Base-by-base conservation (phyloP, 2,329 filamentous ascomycete species). In the Trichoderma sp. region DNA sequence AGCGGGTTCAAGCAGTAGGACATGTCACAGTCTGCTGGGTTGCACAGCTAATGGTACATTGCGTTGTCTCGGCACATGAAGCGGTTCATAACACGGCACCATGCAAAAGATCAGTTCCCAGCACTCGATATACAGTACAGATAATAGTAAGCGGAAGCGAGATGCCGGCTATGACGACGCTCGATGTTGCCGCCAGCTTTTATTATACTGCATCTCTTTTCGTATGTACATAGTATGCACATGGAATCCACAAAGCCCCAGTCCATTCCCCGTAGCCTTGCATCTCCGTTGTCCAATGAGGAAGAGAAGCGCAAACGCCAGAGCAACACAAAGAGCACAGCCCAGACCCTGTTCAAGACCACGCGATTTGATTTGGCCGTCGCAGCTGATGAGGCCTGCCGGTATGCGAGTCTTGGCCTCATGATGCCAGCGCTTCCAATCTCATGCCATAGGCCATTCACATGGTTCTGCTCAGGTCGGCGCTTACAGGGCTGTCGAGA, bases 381-480 rank as follows among this genome's bases (percentile, higher is more conserved):
- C 27, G 50, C 61, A 64, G 61, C 60, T 32, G 37, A 48, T 27
- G 52, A 65, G 52, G 27, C 35, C 35, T 42, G 42, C 42, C 42
- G n/a, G 42, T 12, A 42, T 64, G 50, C 29, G 39, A 39, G 66
- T 67, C 70, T 70, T 70, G 70, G 69, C 68, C 64, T 64, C n/a
- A 50, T 34, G 13, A 39, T 35, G 48, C 57, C 68, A 68, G 70
- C 70, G 70, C 70, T 71, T 71, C 63, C 63, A 68, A 29, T 59
- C 15, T 48, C 57, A 58, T 37, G 42, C 59, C 56, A 56, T 63
- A 52, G 57, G 57, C 58, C 32, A 34, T 45, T 48, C 17, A 13
- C 19, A 22, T 17, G 48, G 37, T 48, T 39, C 34, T 59, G 39
- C 34, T 25, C n/a, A 60, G 25, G 67, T 59, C 45, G 67, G 67